Evolutionary conservation across 176 grass and related monocot species (phyloP).

Genomic region (Phoenix dactylifera): DNA sequence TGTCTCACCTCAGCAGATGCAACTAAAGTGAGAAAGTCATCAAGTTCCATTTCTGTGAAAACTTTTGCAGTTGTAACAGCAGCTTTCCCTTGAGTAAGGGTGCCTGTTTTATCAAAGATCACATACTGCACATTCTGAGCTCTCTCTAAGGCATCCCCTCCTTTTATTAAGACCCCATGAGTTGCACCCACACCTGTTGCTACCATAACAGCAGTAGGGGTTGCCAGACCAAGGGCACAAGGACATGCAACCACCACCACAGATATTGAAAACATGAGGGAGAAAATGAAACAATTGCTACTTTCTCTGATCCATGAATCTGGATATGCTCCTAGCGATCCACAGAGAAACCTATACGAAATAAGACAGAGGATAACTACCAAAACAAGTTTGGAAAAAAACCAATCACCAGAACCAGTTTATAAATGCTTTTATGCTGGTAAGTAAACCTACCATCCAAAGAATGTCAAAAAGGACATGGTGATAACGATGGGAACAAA

Average conservation of each 20-base stretch:
- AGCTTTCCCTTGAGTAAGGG: conserved; percentile 92
- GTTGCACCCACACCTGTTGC: conserved; percentile 90
- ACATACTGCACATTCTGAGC: conserved; percentile 71
- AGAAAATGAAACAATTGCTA: conserved; percentile 89
- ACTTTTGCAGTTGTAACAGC: conserved; percentile 80
- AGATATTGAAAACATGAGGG: conserved; percentile 98
- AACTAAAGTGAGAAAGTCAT: conserved; percentile 78
- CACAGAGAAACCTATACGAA: conserved; percentile 77
- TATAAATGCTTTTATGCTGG: neutral
- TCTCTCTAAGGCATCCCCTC: conserved; percentile 90
- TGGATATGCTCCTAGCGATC: conserved; percentile 77
- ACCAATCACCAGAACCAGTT: too few relatives aligned
- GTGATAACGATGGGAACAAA: conserved; percentile 79
- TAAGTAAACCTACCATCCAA: conserved; percentile 49
- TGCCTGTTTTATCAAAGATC: conserved; percentile 96
- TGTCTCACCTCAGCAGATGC: conserved; percentile 86
- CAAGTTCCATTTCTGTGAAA: conserved; percentile 83
- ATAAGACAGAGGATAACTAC: conserved; percentile 6
- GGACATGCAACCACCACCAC: conserved; percentile 97
- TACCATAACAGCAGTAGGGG: conserved; percentile 97
- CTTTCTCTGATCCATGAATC: conserved; percentile 68
- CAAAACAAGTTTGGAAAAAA: neutral
- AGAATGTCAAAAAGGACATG: conserved; percentile 81
- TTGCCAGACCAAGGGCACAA: conserved; percentile 93
- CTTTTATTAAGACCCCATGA: conserved; percentile 88